Base-by-base conservation (phyloP, 768 basidiomycete species). In the Lactarius sp. region DNA sequence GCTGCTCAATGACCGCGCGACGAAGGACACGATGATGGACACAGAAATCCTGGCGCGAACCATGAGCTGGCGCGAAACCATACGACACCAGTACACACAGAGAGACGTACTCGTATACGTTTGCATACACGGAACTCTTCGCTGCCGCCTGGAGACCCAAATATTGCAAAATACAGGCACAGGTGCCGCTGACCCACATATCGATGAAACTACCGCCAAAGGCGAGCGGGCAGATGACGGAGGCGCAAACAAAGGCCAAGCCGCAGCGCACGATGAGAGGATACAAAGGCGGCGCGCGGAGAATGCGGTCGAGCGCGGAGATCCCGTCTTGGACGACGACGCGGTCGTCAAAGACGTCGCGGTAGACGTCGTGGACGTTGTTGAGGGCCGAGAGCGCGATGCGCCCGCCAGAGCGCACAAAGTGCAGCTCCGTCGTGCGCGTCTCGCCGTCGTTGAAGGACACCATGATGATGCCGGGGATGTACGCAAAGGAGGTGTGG, bases 41-140 rank as follows among this genome's bases (percentile, higher is more conserved):
- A 88, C 85, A 0, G 91, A 88, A 70, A 94, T 92, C 73, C 92
- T 94, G 47, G 16, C 13, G 16, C 47, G 4, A 50, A 37, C 41
- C 16, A 22, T 59, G 10, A 61, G 31, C 37, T 49, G 57, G 31
- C 14, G 13, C 18, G 31, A 39, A 27, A 27, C 4, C 22, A 20
- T 13, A 12, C 5, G 27, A 58, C 12, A 16, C 18, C 49, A 54
- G 47, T n/a, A n/a, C 1, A 10, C 36, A 51, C 52, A 42, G 51
- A 27, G 27, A 37, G 6, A 27, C 92, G 73, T 72, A 94, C 94
- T 96, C 94, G 70, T 94, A 96, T 61, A 95, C 92, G 70, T 93
- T 95, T n/a, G 92, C 92, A 74, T 94, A 95, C 76, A 92, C 88
- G 1, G 90, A 82, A 69, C 88, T 94, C 75, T 90, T 92, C 68